Percentiles rank a stretch among this genome's conserved stretches.
phyloP scores from a whole-genome alignment of 805 yeast genomes.

The Wickerhamiella parazyma region DNA sequence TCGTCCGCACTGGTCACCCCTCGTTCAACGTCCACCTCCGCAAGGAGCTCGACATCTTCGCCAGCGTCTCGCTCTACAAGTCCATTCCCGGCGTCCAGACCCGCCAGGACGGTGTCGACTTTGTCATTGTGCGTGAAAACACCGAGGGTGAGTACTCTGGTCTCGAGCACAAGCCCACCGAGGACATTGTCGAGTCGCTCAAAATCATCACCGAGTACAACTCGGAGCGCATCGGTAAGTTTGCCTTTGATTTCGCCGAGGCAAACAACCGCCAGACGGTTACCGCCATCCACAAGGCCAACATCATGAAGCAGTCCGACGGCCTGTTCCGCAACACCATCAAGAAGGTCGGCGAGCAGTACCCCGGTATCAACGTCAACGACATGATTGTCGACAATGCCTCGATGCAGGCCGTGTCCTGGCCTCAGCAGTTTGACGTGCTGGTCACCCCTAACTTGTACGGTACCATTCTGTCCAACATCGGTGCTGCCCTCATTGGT shows the following conservation, averaged over 20 bases:
- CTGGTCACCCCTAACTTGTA: conserved; percentile 95
- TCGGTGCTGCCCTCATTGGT: conserved; percentile 94
- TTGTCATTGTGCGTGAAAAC: conserved; percentile 95
- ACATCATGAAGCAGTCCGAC: conserved; percentile 97
- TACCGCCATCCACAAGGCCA: conserved; percentile 97
- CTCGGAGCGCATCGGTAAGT: conserved; percentile 94
- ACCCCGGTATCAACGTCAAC: conserved; percentile 67
- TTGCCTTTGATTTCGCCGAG: conserved; percentile 90
- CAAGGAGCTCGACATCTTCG: conserved; percentile 90
- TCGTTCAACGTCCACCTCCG: conserved; percentile 93
- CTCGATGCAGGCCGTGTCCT: conserved; percentile 97
- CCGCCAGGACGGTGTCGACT: conserved; percentile 75
- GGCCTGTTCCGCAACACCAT: conserved; percentile 94
- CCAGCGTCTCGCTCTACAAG: conserved; percentile 87
- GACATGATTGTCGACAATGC: conserved; percentile 98
- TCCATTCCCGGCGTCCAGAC: conserved; percentile 89
- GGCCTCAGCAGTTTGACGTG: conserved; percentile 96
- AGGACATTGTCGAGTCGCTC: conserved; percentile 94
- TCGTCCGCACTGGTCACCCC: conserved; percentile 60
- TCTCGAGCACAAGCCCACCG: conserved; percentile 91
- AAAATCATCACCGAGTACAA: conserved; percentile 89
- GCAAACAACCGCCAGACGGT: conserved; percentile 85
- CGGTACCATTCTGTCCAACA: conserved; percentile 94
- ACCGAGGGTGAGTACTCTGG: conserved; percentile 99
- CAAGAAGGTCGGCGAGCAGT: conserved; percentile 70